Conservation (phyloP, 768 basidiomycete species). For the Kwoniella shandongensis region DNA sequence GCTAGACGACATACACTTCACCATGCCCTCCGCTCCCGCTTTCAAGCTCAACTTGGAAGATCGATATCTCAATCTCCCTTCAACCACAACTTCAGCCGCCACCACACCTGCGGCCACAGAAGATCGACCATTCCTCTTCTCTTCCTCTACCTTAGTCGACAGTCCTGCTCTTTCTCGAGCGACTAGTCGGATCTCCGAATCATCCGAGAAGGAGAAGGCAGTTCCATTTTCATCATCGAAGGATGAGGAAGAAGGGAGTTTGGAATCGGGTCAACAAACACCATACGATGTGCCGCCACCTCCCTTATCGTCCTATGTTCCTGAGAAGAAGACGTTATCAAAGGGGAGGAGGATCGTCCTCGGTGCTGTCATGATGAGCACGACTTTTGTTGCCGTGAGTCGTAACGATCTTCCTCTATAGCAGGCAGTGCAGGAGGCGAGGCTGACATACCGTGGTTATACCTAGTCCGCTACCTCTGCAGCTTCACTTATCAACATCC, state of each 20-base stretch:
- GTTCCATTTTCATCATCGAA: too few species aligned
- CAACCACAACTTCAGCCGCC: background rate
- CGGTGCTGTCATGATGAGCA: conserved; percentile 18
- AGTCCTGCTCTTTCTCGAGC: conserved; percentile 8
- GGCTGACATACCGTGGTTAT: background rate
- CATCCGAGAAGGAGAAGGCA: conserved; percentile 1
- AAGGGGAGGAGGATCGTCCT: conserved; percentile 4
- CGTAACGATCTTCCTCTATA: background rate
- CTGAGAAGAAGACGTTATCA: conserved; percentile 6
- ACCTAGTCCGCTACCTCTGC: conserved; percentile 14
- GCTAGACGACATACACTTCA: too few species aligned
- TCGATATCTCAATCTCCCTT: background rate
- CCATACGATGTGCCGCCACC: background rate
- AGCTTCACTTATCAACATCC: conserved; percentile 13
- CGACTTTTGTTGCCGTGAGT: conserved; percentile 21
- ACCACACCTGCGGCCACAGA: conserved; percentile 7
- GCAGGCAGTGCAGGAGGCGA: background rate
- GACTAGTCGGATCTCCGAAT: conserved; percentile 9
- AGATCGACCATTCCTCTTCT: conserved; percentile 9
- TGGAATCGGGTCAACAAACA: background rate
- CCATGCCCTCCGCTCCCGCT: too few species aligned
- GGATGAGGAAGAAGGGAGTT: background rate
- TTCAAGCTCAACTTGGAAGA: background rate
- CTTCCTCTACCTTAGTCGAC: conserved; percentile 8
- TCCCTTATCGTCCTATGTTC: conserved; percentile 5